phyloP scores from a whole-genome alignment of 1,284 basidiomycete genomes.

The Golubevia sp. region DNA sequence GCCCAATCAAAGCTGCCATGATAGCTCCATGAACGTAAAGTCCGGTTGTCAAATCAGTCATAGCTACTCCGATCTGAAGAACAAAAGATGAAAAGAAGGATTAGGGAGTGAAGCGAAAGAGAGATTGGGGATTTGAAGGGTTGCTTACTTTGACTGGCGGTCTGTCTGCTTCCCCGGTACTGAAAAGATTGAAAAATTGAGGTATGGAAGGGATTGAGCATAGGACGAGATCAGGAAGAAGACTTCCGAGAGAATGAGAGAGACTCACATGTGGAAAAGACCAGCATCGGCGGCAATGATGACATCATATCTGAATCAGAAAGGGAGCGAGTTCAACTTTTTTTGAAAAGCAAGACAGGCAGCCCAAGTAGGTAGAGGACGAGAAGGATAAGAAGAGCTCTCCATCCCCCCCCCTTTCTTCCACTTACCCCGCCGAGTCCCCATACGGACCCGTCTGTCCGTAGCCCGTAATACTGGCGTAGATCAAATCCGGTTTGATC shows the following conservation, averaged over 20 bases:
- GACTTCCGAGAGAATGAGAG: slow-evolving; percentile 3
- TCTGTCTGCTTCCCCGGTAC: slow-evolving; percentile 86
- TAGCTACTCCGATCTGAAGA: slow-evolving; percentile 71
- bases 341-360: slow-evolving; percentile 71
- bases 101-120: not conserved
- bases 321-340: slow-evolving; percentile 84
- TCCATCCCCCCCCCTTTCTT: slow-evolving; percentile 6
- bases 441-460: slow-evolving; percentile 90
- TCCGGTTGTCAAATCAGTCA: slow-evolving; percentile 87
- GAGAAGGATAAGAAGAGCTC: not conserved
- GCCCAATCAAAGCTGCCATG: slow-evolving; percentile 83
- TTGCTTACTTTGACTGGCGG: slow-evolving; percentile 78
- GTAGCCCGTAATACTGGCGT: slow-evolving; percentile 90
- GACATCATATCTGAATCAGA: slow-evolving; percentile 37
- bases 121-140: too few species aligned
- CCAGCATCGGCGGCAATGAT: slow-evolving; percentile 53
- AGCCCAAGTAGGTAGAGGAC: not conserved
- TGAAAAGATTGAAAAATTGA: slow-evolving; percentile 51
- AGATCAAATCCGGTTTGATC: slow-evolving; percentile 82
- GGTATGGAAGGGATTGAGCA: not conserved
- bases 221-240: not conserved
- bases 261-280: slow-evolving; percentile 61
- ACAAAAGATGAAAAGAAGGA: not conserved
- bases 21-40: slow-evolving; percentile 92
- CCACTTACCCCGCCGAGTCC: slow-evolving; percentile 70